Evolutionary conservation across 148 eudicot species (phyloP), one percentile per base, ranked within the genome.

Genomic region (Pharnaceum exiguum): DNA sequence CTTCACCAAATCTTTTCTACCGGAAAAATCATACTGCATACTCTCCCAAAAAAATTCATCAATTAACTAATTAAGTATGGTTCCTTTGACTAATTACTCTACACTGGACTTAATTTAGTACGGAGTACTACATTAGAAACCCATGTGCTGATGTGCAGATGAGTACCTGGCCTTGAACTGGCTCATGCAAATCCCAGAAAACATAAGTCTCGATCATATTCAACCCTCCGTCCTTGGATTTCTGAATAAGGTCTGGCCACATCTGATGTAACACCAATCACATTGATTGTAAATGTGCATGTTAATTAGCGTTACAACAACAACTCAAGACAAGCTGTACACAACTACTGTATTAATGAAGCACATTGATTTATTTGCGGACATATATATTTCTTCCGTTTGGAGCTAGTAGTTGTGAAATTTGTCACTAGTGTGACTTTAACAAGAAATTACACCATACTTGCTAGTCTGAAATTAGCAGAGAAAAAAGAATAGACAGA

Each of bases 221-320:
- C 68, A 90, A 62, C 3, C 97, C 95, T 53, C 97, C 97, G 7
- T 82, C 95, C 64, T 90, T 90, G 0, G 95, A 80, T 80, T 87
- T 90, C 77, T 84, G 87, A 38, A 90, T 90, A 3, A 90, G 83
- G 62, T 79, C 91, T 7, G 89, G 79, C 97, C 97, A 90, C 97
- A 90, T 90, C 97, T 90, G 59, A 50, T 32, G 5, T 5, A 47
- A 59, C 3, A 32, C 19, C 3, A 0, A 45, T 48, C 21, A 38
- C 9, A 23, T 46, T 25, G 11, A 19, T 46, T 22, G 3, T 5
- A n/a, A 24, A 38, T 13, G 4, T 7, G 32, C 10, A n/a, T 48
- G 0, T 36, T 5, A 24, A 23, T n/a, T n/a, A 9, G 19, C 23
- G 36, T 5, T 0, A 53, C 22, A 4, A 39, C 18, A 11, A 32